Conservation (phyloP, 2,329 filamentous ascomycete genomes). For the Mollisiaceae sp. region DNA sequence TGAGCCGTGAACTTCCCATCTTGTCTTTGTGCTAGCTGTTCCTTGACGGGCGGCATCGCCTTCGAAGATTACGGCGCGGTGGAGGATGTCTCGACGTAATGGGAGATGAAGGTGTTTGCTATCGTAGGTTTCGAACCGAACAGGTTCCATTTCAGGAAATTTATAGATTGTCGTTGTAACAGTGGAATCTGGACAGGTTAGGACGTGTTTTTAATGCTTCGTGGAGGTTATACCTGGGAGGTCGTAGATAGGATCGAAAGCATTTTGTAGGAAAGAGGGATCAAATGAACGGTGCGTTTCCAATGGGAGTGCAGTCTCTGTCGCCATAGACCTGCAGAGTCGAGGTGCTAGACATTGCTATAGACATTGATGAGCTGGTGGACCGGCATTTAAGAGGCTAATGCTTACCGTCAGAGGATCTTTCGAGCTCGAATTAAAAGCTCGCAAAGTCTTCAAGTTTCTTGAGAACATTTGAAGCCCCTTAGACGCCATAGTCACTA, state of each 20-base stretch:
- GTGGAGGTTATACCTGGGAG: constrained; percentile 23
- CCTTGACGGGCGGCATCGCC: constrained; percentile 87
- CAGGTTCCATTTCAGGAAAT: constrained; percentile 89
- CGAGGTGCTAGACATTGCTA: constrained; percentile 51
- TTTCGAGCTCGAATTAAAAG: constrained; percentile 36
- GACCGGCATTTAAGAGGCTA: not conserved
- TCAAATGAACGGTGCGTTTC: constrained; percentile 23
- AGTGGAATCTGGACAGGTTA: constrained; percentile 54
- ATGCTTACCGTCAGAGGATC: constrained; percentile 47
- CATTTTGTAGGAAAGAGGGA: constrained; percentile 22
- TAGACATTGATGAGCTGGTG: constrained; percentile 23
- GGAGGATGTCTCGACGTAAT: constrained; percentile 87
- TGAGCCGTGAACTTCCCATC: constrained; percentile 83
- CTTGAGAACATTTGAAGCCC: constrained; percentile 39
- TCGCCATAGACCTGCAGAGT: constrained; percentile 53
- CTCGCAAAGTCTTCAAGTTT: constrained; percentile 37
- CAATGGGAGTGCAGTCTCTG: constrained; percentile 47
- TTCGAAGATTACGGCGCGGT: constrained; percentile 91
- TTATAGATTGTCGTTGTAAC: constrained; percentile 86
- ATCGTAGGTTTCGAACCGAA: constrained; percentile 77
- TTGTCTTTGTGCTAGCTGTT: constrained; percentile 81
- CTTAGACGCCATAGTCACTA: constrained; percentile 42
- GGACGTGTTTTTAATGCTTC: not conserved
- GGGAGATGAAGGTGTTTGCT: constrained; percentile 85
- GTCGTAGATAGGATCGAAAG: constrained; percentile 18